Conservation (phyloP, 305 asterid species). For the Solanum aculeatissimum region DNA sequence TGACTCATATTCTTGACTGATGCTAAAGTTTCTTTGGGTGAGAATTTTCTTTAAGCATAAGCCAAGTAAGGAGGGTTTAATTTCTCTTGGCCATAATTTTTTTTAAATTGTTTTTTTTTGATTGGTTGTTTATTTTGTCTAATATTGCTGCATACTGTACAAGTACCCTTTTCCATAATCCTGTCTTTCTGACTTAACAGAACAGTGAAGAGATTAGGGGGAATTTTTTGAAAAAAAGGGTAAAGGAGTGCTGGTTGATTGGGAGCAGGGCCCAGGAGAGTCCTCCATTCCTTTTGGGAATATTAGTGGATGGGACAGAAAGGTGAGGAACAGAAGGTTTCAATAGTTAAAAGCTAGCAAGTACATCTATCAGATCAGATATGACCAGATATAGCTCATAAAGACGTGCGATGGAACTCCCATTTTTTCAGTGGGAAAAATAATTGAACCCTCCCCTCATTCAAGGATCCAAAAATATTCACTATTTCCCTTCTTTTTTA, state of each 20-base stretch:
- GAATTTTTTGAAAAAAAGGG: not conserved
- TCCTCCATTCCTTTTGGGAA: conserved; percentile 9
- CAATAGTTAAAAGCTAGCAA: conserved; percentile 6
- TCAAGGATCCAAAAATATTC: not conserved
- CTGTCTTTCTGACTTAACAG: not conserved
- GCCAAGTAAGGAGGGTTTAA: not conserved
- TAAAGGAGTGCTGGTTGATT: conserved; percentile 6
- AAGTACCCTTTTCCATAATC: not conserved
- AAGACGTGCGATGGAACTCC: conserved; percentile 5
- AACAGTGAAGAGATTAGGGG: not conserved
- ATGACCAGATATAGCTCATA: conserved; percentile 14
- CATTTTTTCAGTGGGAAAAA: conserved; percentile 9
- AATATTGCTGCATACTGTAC: not conserved
- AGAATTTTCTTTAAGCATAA: not conserved
- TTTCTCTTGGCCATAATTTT: not conserved
- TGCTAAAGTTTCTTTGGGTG: not conserved
- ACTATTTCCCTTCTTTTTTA: not conserved
- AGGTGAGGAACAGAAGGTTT: conserved; percentile 14
- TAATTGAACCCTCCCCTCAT: not conserved
- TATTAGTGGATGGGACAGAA: conserved; percentile 43
- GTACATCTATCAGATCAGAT: conserved; percentile 5
- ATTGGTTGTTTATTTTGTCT: not conserved
- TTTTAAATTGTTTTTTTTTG: not conserved
- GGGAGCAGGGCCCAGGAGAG: conserved; percentile 8
- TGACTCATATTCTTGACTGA: not conserved